Evolutionary conservation across 331 rosid genomes (phyloP).

Genomic region (Quercus lobata): DNA sequence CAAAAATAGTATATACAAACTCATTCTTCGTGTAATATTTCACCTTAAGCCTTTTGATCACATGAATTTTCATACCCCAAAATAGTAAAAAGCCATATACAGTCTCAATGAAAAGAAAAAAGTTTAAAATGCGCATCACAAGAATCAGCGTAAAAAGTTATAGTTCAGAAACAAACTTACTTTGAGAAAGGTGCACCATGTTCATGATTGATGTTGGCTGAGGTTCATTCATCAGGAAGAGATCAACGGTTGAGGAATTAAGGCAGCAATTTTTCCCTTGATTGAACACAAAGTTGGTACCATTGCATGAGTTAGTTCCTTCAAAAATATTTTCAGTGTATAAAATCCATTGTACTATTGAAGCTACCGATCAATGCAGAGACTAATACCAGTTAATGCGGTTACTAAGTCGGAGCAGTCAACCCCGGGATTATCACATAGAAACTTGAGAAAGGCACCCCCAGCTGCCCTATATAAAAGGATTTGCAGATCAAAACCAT

Average conservation of each 20-base stretch:
- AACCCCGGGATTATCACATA: constrained; percentile 49
- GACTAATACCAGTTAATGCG: constrained; percentile 51
- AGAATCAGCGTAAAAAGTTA: no score
- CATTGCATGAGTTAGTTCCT: not conserved
- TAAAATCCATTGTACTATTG: not conserved
- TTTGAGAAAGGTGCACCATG: constrained; percentile 82
- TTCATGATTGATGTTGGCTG: constrained; percentile 82
- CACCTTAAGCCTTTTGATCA: no score
- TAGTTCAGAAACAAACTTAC: constrained; percentile 32
- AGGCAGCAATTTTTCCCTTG: constrained; percentile 79
- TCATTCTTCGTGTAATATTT: no score
- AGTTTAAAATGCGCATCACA: no score
- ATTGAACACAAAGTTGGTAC: not conserved
- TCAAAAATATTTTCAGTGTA: not conserved
- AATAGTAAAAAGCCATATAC: no score
- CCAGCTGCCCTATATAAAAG: constrained; percentile 38
- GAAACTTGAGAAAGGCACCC: constrained; percentile 27
- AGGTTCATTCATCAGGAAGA: constrained; percentile 65
- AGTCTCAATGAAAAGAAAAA: no score
- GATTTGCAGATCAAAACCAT: constrained; percentile 6
- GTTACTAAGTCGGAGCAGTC: constrained; percentile 63
- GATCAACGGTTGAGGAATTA: constrained; percentile 65
- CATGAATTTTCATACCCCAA: no score
- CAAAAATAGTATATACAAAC: no score
- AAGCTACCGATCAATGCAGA: not conserved